phyloP scores from a whole-genome alignment of 2,329 filamentous ascomycete genomes.

The Aspergillus sp. region DNA sequence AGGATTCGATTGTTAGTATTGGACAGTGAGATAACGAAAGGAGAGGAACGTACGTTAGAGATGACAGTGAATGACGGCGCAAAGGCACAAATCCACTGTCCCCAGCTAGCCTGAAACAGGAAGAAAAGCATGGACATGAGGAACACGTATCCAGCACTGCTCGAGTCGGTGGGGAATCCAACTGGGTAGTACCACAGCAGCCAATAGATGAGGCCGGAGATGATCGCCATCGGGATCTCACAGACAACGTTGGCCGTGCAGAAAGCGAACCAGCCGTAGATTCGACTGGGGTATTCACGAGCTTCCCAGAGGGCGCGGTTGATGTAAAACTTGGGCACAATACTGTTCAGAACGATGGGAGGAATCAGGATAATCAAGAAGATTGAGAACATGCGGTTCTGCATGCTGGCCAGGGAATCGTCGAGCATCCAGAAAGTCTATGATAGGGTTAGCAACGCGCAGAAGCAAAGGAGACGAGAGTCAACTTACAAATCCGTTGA shows the following conservation, averaged over 20 bases:
- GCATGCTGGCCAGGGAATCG: slow-evolving; percentile 65
- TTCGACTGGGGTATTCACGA: slow-evolving; percentile 70
- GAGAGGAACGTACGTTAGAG: slow-evolving; percentile 51
- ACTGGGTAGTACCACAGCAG: slow-evolving; percentile 74
- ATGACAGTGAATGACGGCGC: slow-evolving; percentile 77
- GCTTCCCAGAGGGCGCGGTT: slow-evolving; percentile 72
- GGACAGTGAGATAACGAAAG: not conserved
- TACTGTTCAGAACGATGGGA: slow-evolving; percentile 69
- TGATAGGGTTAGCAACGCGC: not conserved
- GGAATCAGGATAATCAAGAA: slow-evolving; percentile 68
- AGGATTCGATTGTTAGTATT: not conserved
- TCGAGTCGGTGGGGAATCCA: slow-evolving; percentile 65
- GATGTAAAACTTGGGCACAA: slow-evolving; percentile 75
- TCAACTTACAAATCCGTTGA: slow-evolving; percentile 64
- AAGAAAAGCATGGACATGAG: slow-evolving; percentile 77
- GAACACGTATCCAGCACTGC: slow-evolving; percentile 71
- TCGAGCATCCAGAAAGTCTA: slow-evolving; percentile 69
- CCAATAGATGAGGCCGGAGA: slow-evolving; percentile 68
- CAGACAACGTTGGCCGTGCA: slow-evolving; percentile 69
- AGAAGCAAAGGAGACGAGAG: not conserved
- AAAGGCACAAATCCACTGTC: slow-evolving; percentile 82
- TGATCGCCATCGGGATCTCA: slow-evolving; percentile 69
- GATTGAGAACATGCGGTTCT: slow-evolving; percentile 73
- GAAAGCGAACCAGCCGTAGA: slow-evolving; percentile 78
- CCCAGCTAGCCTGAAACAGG: slow-evolving; percentile 73